These are phyloP conservation scores for Acanthamoeba royreba DNA, from an alignment of 208 protist species.

Conservation along the genomic window DNA sequence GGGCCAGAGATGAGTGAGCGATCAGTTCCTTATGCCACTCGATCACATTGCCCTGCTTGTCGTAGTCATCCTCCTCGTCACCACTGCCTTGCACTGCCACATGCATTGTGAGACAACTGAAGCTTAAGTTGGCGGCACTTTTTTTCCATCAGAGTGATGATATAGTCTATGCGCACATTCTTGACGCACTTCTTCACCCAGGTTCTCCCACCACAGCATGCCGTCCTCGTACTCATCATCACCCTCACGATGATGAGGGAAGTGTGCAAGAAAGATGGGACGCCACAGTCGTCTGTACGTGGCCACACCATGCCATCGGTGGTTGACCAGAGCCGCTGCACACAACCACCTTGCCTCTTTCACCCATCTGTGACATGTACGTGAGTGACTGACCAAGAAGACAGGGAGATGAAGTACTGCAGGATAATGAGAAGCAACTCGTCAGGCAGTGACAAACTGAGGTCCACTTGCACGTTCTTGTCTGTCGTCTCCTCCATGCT, in stretches of 20 bases:
- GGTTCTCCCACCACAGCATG: not conserved
- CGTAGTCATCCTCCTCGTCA: not conserved
- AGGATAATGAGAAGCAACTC: not conserved
- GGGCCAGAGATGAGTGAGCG: no score
- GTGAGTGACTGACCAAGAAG: not conserved
- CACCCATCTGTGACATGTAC: not conserved
- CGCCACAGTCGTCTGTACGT: not conserved
- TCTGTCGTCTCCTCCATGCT: no score
- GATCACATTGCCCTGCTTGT: not conserved
- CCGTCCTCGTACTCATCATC: not conserved
- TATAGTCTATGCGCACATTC: not conserved
- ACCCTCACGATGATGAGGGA: not conserved
- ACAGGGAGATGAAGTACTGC: not conserved
- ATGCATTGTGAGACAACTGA: not conserved
- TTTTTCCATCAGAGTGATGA: no score
- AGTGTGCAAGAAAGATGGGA: not conserved
- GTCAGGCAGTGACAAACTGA: not conserved
- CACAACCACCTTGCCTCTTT: not conserved
- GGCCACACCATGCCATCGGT: not conserved
- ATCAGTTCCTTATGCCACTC: not conserved
- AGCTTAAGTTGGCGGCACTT: not conserved
- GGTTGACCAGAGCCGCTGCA: not conserved
- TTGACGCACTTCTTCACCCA: not conserved
- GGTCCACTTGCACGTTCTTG: not conserved
- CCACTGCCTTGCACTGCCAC: not conserved